Base-by-base conservation (phyloP, 768 basidiomycete genomes). In the Tylopilus sp. region DNA sequence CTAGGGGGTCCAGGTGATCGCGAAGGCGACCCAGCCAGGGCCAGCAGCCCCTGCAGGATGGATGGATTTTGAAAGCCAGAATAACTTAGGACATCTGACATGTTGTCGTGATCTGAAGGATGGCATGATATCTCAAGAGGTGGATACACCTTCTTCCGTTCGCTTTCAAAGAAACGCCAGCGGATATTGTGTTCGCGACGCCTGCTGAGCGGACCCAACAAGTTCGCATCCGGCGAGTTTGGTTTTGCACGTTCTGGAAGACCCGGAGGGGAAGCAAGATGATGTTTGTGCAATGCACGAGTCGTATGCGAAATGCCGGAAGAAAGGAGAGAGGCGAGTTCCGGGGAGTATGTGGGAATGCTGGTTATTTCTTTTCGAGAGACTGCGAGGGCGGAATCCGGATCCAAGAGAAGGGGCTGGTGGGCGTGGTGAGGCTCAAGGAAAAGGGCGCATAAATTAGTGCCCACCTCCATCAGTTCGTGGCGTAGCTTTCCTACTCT, bases 171-270 rank as follows among this genome's bases (percentile, higher is more conserved):
- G 60, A 75, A 87, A 20, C 81, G 79, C 81, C 85, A 80, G 20
- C 81, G 81, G 41, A 83, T 74, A 67, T 93, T 92, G 44, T 82
- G 75, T 64, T 89, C 80, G 40, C 88, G 79, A 31, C 89, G 80
- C 62, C 80, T 86, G 72, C 86, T 87, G 39, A 90, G 71, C 10
- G 75, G 79, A 3, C 88, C 88, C 30, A 87, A 69, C 4, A 85
- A 57, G 25, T 64, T 64, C 2, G 82, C 81, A 47, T 87, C 84
- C 50, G 79, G 73, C 9, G 86, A 84, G 3, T 65, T 55, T 18
- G 80, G 77, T 54, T 83, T 68, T 26, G 81, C 82, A 20, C 79
- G 79, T n/a, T 64, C 57, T 2, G 85, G 83, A 21, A 90, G 69
- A 5, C 63, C 74, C 2, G 81, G 79, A 1, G 88, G 88, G 10